phyloP scores from a whole-genome alignment of 129 eudicot genomes.

The Escallonia rubra region DNA sequence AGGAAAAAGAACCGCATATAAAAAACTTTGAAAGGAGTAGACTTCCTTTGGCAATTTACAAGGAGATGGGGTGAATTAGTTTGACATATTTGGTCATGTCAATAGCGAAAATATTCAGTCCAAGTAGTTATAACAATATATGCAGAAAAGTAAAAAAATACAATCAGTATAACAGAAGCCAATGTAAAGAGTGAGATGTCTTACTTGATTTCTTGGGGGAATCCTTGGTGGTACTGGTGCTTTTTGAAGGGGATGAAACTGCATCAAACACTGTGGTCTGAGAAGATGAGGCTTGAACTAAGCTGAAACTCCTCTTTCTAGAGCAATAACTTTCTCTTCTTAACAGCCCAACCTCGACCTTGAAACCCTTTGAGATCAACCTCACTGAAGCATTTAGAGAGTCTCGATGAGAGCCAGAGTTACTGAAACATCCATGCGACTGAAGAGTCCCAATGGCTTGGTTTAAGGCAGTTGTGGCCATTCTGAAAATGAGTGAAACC shows the following conservation, averaged over 20 bases:
- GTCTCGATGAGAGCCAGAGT: slow-evolving; percentile 37
- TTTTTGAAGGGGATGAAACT: slow-evolving; percentile 45
- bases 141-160: too few relatives aligned
- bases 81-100: too few relatives aligned
- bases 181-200: slow-evolving; percentile 11
- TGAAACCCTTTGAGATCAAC: slow-evolving; percentile 41
- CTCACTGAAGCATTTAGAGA: slow-evolving; percentile 29
- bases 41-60: too few relatives aligned
- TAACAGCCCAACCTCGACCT: slow-evolving; percentile 30
- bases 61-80: too few relatives aligned
- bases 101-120: too few relatives aligned
- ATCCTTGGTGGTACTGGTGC: slow-evolving; percentile 34
- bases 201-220: slow-evolving; percentile 73
- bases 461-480: slow-evolving; percentile 70
- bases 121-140: too few relatives aligned
- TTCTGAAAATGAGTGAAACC: slow-evolving; percentile 32
- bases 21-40: too few relatives aligned
- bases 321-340: slow-evolving; percentile 25
- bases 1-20: neutral
- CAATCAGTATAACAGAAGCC: neutral
- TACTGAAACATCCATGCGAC: slow-evolving; percentile 34
- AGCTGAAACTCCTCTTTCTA: slow-evolving; percentile 34
- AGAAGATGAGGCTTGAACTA: slow-evolving; percentile 61
- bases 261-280: slow-evolving; percentile 44
- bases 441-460: slow-evolving; percentile 52